phyloP scores from a whole-genome alignment of 1,284 basidiomycete genomes.

The Rhodotorula mucilaginosa region DNA sequence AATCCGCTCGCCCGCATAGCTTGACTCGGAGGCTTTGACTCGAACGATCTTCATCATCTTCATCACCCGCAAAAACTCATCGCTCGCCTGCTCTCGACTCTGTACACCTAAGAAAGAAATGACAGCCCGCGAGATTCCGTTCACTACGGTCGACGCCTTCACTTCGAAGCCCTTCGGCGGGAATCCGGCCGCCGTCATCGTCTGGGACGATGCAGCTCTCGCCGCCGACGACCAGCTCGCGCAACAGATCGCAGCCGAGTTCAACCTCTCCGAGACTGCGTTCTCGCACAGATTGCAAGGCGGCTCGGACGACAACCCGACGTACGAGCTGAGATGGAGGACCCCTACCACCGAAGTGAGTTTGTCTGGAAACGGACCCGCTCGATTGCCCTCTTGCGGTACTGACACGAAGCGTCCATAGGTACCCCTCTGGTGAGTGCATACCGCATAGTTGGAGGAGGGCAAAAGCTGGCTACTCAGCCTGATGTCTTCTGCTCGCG shows the following conservation, averaged over 20 bases:
- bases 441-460: background rate
- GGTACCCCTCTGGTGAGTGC: conserved; percentile 22
- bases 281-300: conserved; percentile 46
- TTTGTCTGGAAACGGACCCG: background rate
- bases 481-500: conserved; percentile 30
- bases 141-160: conserved; percentile 57
- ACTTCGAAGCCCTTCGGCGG: conserved; percentile 53
- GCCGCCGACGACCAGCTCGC: conserved; percentile 37
- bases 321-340: conserved; percentile 29
- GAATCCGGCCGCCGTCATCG: conserved; percentile 58
- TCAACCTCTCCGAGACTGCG: conserved; percentile 56
- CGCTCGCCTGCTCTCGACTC: too few relatives aligned
- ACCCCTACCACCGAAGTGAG: conserved; percentile 20
- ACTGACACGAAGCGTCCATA: background rate
- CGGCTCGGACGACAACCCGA: conserved; percentile 10
- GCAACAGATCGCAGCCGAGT: conserved; percentile 52
- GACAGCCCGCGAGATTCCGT: conserved; percentile 18
- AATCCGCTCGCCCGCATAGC: too few relatives aligned
- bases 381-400: background rate
- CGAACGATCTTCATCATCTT: too few relatives aligned
- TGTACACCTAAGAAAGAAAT: background rate
- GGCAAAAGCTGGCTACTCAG: background rate
- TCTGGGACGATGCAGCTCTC: conserved; percentile 39
- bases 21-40: too few relatives aligned
- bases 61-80: too few relatives aligned